A percentile compares a stretch with the other conserved stretches of the same genome.
Conservation (phyloP, 345 rosid genomes). For the Eucalyptus virginea region DNA sequence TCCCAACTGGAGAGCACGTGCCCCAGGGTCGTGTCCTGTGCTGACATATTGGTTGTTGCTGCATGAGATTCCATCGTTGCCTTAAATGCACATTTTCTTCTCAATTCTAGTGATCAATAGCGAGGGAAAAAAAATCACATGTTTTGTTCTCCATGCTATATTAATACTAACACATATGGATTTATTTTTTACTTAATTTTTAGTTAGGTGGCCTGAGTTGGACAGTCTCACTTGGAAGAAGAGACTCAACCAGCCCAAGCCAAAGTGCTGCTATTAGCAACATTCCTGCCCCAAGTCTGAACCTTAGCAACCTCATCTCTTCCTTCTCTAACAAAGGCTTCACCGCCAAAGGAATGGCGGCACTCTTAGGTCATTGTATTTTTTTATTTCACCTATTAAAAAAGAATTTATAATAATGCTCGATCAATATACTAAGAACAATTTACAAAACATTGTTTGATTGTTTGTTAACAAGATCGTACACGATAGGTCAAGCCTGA, state of each 20-base stretch:
- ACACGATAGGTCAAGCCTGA: slow-evolving; percentile 8
- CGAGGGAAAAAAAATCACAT: no score
- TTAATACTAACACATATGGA: no score
- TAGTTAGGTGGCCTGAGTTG: slow-evolving; percentile 47
- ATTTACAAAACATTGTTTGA: not conserved
- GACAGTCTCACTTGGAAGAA: slow-evolving; percentile 39
- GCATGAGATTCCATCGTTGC: slow-evolving; percentile 14
- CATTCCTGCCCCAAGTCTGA: slow-evolving; percentile 24
- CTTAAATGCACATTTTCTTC: not conserved
- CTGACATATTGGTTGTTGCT: slow-evolving; percentile 4
- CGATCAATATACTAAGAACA: not conserved
- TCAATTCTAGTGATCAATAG: no score
- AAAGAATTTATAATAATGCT: not conserved
- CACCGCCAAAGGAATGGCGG: slow-evolving; percentile 36
- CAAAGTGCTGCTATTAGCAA: slow-evolving; percentile 2
- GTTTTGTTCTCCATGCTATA: no score
- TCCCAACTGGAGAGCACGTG: slow-evolving; percentile 2
- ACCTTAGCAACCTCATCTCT: slow-evolving; percentile 21
- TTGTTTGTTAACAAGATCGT: slow-evolving; percentile 4
- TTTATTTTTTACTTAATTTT: not conserved
- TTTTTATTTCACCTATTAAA: not conserved
- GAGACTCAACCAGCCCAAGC: slow-evolving; percentile 47
- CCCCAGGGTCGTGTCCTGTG: slow-evolving; percentile 3
- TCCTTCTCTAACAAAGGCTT: slow-evolving; percentile 38
- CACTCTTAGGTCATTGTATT: slow-evolving; percentile 14